Evolutionary conservation across 1,284 basidiomycete genomes (phyloP).

Genomic region (Hymenochaete sp.): DNA sequence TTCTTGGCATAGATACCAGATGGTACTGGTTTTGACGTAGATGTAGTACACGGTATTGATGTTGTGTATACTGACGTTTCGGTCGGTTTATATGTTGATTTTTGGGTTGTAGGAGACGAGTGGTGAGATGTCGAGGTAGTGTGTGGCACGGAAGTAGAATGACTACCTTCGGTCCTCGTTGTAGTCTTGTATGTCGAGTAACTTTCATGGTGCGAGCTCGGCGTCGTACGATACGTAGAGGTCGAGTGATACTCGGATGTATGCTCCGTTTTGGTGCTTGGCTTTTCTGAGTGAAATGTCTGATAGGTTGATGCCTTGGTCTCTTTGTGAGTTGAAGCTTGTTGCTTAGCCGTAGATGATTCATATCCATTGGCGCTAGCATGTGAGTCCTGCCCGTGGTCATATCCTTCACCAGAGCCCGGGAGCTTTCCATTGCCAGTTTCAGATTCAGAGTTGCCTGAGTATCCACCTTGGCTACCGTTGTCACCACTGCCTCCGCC

Average conservation of each 20-base stretch:
- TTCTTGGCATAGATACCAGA: constrained; percentile 13
- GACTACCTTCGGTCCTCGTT: background rate
- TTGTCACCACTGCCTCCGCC: too few relatives aligned
- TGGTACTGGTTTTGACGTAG: background rate
- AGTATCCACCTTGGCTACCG: too few relatives aligned
- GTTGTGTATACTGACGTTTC: background rate
- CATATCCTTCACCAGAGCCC: too few relatives aligned
- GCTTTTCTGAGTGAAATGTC: background rate
- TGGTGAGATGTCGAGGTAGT: background rate
- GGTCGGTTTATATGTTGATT: background rate
- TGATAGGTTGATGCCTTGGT: background rate
- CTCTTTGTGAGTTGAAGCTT: background rate
- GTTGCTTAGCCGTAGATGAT: background rate
- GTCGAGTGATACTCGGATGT: background rate
- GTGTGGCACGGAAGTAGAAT: background rate
- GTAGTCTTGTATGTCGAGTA: background rate
- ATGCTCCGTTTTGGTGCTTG: background rate
- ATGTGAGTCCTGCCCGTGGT: too few relatives aligned
- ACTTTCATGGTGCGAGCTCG: background rate
- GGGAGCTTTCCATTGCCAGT: too few relatives aligned
- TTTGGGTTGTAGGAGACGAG: background rate
- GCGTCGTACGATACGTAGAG: background rate
- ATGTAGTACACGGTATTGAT: constrained; percentile 17
- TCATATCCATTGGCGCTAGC: too few relatives aligned
- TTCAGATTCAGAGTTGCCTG: too few relatives aligned